Evolutionary conservation across 345 rosid species (phyloP).

Genomic region (Excoecaria agallocha): DNA sequence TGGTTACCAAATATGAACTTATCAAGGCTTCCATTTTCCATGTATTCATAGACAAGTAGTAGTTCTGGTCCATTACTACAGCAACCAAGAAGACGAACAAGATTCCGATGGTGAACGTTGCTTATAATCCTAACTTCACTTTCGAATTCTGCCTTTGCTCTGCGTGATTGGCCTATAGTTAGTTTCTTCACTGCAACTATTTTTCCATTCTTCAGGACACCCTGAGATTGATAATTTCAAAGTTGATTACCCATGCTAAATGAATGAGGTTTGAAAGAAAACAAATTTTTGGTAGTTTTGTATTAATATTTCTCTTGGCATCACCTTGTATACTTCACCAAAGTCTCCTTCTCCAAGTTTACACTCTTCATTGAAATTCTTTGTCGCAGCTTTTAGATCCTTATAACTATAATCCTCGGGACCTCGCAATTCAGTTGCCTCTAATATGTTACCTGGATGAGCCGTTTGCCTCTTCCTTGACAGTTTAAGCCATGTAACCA

Average conservation of each 20-base stretch:
- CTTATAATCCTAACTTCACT: slow-evolving; percentile 47
- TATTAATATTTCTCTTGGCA: not conserved
- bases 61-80: slow-evolving; percentile 40
- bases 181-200: slow-evolving; percentile 52
- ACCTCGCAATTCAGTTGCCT: slow-evolving; percentile 45
- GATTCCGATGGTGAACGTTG: slow-evolving; percentile 53
- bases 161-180: slow-evolving; percentile 24
- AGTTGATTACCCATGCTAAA: no score
- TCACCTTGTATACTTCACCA: slow-evolving; percentile 52
- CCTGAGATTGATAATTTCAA: slow-evolving; percentile 21
- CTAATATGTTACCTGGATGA: slow-evolving; percentile 35
- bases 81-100: slow-evolving; percentile 44
- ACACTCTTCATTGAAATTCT: slow-evolving; percentile 34
- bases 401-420: slow-evolving; percentile 36
- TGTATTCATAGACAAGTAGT: slow-evolving; percentile 48
- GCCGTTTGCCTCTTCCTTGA: slow-evolving; percentile 18
- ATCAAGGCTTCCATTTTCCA: slow-evolving; percentile 49
- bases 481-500: slow-evolving; percentile 30
- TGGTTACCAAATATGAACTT: slow-evolving; percentile 33
- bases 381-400: slow-evolving; percentile 43
- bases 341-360: slow-evolving; percentile 55
- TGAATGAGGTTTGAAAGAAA: no score
- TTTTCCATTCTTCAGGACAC: slow-evolving; percentile 42
- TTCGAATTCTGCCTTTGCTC: slow-evolving; percentile 37
- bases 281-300: no score